These are phyloP conservation scores for Coemansia aciculifera DNA, from an alignment of 192 early-diverging fungal genomes.

Conservation along the genomic window DNA sequence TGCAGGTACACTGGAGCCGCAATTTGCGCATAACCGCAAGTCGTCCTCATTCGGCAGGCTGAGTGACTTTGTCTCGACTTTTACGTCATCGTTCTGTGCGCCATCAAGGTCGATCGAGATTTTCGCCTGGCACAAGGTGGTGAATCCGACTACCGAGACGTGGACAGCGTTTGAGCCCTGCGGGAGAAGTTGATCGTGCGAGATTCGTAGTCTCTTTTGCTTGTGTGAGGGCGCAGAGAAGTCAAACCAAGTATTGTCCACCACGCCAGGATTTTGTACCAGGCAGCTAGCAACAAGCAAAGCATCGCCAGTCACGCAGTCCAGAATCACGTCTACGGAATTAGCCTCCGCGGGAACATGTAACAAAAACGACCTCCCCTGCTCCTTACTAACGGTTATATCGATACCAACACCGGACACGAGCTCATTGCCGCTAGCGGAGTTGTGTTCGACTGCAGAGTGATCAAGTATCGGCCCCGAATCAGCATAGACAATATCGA, in stretches of 20 bases:
- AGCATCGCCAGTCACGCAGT: slow-evolving; percentile 29
- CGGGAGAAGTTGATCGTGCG: slow-evolving; percentile 4
- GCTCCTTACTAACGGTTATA: background rate
- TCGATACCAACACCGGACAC: slow-evolving; percentile 9
- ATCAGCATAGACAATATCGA: slow-evolving; percentile 66
- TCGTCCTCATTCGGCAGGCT: background rate
- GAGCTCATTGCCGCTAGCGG: slow-evolving; percentile 14
- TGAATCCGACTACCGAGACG: slow-evolving; percentile 22
- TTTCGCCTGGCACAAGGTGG: slow-evolving; percentile 5
- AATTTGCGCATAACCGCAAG: slow-evolving; percentile 62
- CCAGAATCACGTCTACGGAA: slow-evolving; percentile 12
- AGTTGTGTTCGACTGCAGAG: slow-evolving; percentile 3
- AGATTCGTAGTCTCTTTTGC: slow-evolving; percentile 26
- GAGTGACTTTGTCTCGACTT: background rate
- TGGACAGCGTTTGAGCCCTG: slow-evolving; percentile 21
- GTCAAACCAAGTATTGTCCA: slow-evolving; percentile 40
- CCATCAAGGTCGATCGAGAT: slow-evolving; percentile 23
- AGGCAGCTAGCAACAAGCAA: slow-evolving; percentile 44
- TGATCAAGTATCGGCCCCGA: slow-evolving; percentile 1
- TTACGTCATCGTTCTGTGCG: slow-evolving; percentile 14
- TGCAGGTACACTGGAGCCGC: slow-evolving; percentile 65
- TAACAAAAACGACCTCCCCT: slow-evolving; percentile 10
- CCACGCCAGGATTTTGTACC: slow-evolving; percentile 9
- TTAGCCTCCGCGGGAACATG: slow-evolving; percentile 13
- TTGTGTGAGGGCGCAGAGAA: slow-evolving; percentile 34